Conservation (phyloP, 2,329 filamentous ascomycete species). For the Colletotrichum graminicola region DNA sequence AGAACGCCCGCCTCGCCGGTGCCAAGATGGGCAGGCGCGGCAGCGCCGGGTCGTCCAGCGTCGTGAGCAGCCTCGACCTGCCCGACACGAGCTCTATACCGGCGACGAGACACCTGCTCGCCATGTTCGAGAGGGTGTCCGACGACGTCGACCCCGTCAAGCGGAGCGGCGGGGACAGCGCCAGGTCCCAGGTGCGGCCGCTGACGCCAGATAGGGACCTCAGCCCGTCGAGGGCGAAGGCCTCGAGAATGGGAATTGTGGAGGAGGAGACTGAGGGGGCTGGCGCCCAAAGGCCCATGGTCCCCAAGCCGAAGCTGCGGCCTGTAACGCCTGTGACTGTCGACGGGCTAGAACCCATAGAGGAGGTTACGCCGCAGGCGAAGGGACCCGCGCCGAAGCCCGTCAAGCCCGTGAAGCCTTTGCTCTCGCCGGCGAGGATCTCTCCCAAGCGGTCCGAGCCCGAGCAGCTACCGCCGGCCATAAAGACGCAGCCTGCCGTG, state of each 20-base stretch:
- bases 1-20: constrained; percentile 35
- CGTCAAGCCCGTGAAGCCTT: constrained; percentile 9
- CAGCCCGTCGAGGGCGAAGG: constrained; percentile 44
- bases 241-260: constrained; percentile 24
- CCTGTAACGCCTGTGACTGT: constrained; percentile 19
- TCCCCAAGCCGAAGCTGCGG: constrained; percentile 46
- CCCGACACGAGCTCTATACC: constrained; percentile 70
- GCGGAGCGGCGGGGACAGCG: constrained; percentile 44
- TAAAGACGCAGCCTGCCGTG: not conserved
- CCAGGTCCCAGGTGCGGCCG: constrained; percentile 46
- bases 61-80: constrained; percentile 51
- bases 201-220: constrained; percentile 50
- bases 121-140: constrained; percentile 70
- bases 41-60: constrained; percentile 49
- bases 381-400: constrained; percentile 10
- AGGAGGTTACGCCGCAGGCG: constrained; percentile 12
- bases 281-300: not conserved
- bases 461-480: constrained; percentile 3
- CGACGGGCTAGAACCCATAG: not conserved
- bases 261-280: not conserved
- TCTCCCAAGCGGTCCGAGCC: not conserved
- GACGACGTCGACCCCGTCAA: constrained; percentile 51
- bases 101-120: constrained; percentile 74
- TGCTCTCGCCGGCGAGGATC: constrained; percentile 11
- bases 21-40: constrained; percentile 45